A percentile compares a stretch with the other conserved stretches of the same genome.
Conservation (phyloP, 139 green algal genomes). For the Yamagishiella unicocca region DNA sequence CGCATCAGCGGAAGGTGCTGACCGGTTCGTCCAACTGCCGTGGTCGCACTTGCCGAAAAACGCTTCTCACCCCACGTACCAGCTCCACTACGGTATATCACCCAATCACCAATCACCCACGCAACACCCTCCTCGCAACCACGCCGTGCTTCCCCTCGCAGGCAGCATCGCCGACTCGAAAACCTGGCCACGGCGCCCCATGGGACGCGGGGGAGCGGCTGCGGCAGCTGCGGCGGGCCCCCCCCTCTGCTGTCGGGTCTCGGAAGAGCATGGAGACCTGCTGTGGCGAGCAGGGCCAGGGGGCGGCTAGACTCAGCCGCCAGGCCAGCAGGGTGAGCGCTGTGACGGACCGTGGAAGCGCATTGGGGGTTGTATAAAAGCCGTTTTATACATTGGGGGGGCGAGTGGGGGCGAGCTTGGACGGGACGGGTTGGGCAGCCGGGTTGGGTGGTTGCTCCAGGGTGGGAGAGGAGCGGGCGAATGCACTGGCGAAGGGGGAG, state of each 20-base stretch:
- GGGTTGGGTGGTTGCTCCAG: neutral
- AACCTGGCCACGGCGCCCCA: too few relatives aligned
- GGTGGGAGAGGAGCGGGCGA: neutral
- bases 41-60: too few relatives aligned
- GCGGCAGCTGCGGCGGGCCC: neutral
- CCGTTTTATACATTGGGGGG: neutral
- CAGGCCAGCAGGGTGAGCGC: neutral
- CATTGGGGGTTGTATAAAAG: neutral
- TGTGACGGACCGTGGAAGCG: too few relatives aligned
- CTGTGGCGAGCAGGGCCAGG: neutral
- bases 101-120: neutral
- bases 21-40: too few relatives aligned
- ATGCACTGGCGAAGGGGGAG: neutral
- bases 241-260: neutral
- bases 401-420: neutral
- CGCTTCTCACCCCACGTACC: neutral
- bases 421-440: neutral
- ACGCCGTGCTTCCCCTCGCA: neutral
- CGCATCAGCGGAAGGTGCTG: too few relatives aligned
- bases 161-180: neutral
- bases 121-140: neutral
- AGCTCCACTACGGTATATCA: neutral
- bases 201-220: neutral
- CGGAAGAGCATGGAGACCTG: conserved; percentile 3
- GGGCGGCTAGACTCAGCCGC: neutral